Evolutionary conservation across 352 stramenopile species (phyloP).

Genomic region (Stephanocyclus meneghinianus): DNA sequence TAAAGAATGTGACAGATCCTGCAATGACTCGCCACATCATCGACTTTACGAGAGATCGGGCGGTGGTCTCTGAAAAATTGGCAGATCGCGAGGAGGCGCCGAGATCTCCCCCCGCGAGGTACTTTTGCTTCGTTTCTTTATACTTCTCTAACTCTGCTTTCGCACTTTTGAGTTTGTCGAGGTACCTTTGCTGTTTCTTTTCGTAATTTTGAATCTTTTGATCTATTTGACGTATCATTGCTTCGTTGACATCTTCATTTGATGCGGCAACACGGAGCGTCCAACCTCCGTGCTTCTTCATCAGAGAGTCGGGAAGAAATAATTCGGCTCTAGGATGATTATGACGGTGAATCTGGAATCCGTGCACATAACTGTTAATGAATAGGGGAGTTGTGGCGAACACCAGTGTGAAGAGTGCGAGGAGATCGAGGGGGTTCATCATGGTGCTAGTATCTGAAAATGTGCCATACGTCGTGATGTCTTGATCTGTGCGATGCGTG

Average conservation of each 20-base stretch:
- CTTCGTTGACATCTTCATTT: constrained; percentile 30
- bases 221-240: constrained; percentile 65
- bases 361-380: no score
- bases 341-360: no score
- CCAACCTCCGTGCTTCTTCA: no score
- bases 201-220: constrained; percentile 61
- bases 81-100: constrained; percentile 15
- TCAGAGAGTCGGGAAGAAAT: no score
- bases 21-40: constrained; percentile 82
- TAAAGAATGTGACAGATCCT: constrained; percentile 78
- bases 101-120: constrained; percentile 46
- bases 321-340: no score
- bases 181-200: constrained; percentile 53
- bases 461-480: no score
- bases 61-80: constrained; percentile 73
- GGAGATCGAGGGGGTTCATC: no score
- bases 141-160: constrained; percentile 54
- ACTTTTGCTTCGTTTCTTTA: constrained; percentile 64
- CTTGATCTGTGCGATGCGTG: no score
- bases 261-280: neutral
- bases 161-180: constrained; percentile 48
- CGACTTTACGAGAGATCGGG: constrained; percentile 75
- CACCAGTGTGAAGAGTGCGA: no score
- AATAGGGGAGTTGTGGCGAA: no score
- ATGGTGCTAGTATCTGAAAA: no score